phyloP scores from a whole-genome alignment of 768 basidiomycete genomes.

The Exsudoporus frostii region DNA sequence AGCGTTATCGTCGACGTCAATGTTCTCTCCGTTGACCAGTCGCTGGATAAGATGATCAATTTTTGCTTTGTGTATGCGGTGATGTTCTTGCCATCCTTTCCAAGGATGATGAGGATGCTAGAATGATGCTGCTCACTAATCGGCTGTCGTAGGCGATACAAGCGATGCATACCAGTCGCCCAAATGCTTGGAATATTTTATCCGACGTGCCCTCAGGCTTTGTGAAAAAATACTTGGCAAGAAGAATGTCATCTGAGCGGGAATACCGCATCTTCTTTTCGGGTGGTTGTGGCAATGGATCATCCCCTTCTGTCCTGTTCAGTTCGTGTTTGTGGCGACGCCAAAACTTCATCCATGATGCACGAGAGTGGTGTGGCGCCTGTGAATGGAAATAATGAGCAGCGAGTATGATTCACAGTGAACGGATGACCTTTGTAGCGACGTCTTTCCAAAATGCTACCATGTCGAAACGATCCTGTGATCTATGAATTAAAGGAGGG shows the following conservation, averaged over 20 bases:
- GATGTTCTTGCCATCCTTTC: slow-evolving; percentile 94
- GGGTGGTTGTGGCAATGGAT: slow-evolving; percentile 69
- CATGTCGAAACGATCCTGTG: slow-evolving; percentile 66
- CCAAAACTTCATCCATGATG: slow-evolving; percentile 95
- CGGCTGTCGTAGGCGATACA: neutral
- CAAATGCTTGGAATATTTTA: slow-evolving; percentile 81
- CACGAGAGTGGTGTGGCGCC: slow-evolving; percentile 88
- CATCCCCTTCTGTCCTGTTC: slow-evolving; percentile 60
- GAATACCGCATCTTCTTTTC: slow-evolving; percentile 90
- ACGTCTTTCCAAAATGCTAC: slow-evolving; percentile 79
- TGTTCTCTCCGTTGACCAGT: slow-evolving; percentile 54
- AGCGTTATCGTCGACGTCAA: slow-evolving; percentile 34
- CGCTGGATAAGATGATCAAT: slow-evolving; percentile 76
- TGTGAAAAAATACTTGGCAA: slow-evolving; percentile 69
- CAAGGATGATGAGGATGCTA: slow-evolving; percentile 88
- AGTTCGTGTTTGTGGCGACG: slow-evolving; percentile 84
- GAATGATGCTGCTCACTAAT: slow-evolving; percentile 1
- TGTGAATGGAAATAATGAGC: slow-evolving; percentile 26
- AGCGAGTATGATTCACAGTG: neutral
- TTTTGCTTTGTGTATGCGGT: slow-evolving; percentile 82
- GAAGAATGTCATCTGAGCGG: slow-evolving; percentile 70
- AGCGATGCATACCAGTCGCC: slow-evolving; percentile 49
- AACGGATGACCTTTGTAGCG: slow-evolving; percentile 51
- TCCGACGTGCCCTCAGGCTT: slow-evolving; percentile 82
- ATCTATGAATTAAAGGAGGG: slow-evolving; percentile 30